phyloP scores from a whole-genome alignment of 1,284 basidiomycete species.

The Apiotrichum siamense region DNA sequence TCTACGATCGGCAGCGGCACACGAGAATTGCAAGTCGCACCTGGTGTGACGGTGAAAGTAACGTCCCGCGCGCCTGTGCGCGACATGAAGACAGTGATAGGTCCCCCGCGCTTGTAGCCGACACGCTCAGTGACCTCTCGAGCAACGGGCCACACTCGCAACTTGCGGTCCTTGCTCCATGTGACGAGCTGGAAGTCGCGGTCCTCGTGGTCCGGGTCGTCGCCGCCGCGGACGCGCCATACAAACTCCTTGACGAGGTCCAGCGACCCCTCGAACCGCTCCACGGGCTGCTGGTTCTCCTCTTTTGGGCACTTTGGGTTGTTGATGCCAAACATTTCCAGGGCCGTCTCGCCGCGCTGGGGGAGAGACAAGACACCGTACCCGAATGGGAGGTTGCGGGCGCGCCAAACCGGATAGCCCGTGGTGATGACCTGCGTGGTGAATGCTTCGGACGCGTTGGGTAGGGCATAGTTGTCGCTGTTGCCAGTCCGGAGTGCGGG shows the following conservation, averaged over 20 bases:
- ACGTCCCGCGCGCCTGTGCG: constrained; percentile 46
- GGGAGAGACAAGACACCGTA: constrained; percentile 81
- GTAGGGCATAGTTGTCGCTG: constrained; percentile 14
- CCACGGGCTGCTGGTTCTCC: constrained; percentile 47
- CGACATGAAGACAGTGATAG: constrained; percentile 52
- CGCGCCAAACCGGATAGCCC: constrained; percentile 87
- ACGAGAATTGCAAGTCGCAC: background rate
- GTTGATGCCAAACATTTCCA: constrained; percentile 69
- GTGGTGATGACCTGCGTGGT: constrained; percentile 62
- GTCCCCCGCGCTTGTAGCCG: constrained; percentile 51
- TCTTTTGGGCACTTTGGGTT: constrained; percentile 3
- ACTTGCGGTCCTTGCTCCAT: constrained; percentile 90
- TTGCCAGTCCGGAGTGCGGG: constrained; percentile 21
- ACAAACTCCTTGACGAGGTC: constrained; percentile 98
- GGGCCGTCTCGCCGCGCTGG: constrained; percentile 74
- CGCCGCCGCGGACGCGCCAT: constrained; percentile 65
- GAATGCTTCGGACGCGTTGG: constrained; percentile 12
- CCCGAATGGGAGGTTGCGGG: constrained; percentile 87
- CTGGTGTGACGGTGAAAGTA: constrained; percentile 34
- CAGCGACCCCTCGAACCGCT: constrained; percentile 77
- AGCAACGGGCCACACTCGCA: constrained; percentile 86
- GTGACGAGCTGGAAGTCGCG: constrained; percentile 88
- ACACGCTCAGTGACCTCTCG: constrained; percentile 51
- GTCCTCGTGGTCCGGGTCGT: constrained; percentile 52
- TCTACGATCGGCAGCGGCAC: background rate